Evolutionary conservation across 2,329 filamentous ascomycete genomes (phyloP).

Genomic region (Colletotrichum eleusines): DNA sequence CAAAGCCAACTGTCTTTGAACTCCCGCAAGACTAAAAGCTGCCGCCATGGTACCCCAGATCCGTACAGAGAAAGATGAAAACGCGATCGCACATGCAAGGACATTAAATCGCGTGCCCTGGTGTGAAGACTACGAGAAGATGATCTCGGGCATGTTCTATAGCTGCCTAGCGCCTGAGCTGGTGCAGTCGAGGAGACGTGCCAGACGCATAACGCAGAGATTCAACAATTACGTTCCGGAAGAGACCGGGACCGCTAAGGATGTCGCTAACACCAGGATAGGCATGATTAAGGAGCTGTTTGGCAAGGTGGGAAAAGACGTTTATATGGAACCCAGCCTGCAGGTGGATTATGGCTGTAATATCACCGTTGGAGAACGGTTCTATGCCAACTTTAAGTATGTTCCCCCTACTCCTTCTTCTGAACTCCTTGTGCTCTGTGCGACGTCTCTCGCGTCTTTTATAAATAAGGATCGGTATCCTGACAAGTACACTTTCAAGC

Average conservation of each 20-base stretch:
- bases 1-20: not conserved
- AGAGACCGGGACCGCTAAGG: slow-evolving; percentile 56
- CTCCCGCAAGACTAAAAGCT: not conserved
- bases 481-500: not conserved
- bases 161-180: slow-evolving; percentile 62
- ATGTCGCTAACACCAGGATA: slow-evolving; percentile 55
- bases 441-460: not conserved
- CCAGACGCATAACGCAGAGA: slow-evolving; percentile 66
- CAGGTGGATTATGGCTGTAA: slow-evolving; percentile 76
- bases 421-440: not conserved
- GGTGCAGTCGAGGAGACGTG: slow-evolving; percentile 62
- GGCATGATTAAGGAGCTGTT: slow-evolving; percentile 63
- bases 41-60: slow-evolving; percentile 14
- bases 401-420: not conserved
- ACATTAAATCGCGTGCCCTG: slow-evolving; percentile 64
- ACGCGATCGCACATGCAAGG: slow-evolving; percentile 59
- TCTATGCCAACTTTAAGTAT: slow-evolving; percentile 72
- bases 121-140: slow-evolving; percentile 73
- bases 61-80: slow-evolving; percentile 51
- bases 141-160: slow-evolving; percentile 74
- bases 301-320: slow-evolving; percentile 62
- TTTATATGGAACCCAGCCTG: slow-evolving; percentile 71
- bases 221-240: slow-evolving; percentile 69
- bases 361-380: slow-evolving; percentile 70
- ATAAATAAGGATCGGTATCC: not conserved